Percentiles rank a stretch among this genome's conserved stretches.
Conservation (phyloP, 768 basidiomycete species). For the Pleurotus tuoliensis region DNA sequence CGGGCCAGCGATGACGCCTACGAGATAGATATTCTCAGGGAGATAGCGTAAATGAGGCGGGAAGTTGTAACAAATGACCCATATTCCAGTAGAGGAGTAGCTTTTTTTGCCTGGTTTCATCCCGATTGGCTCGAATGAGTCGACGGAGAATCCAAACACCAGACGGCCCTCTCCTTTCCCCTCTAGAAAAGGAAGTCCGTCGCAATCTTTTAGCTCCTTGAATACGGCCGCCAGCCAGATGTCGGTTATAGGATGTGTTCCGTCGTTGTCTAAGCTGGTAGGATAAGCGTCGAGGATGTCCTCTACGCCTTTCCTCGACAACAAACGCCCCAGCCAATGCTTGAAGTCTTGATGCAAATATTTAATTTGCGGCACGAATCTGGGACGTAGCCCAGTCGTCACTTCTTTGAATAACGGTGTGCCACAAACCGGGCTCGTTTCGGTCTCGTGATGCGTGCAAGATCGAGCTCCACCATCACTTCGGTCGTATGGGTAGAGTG, state of each 20-base stretch:
- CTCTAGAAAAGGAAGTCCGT: not conserved
- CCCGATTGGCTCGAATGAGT: not conserved
- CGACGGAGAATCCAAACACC: not conserved
- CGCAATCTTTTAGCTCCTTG: not conserved
- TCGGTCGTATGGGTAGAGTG: conserved; percentile 13
- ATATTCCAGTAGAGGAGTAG: not conserved
- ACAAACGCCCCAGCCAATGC: conserved; percentile 20
- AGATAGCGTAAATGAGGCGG: not conserved
- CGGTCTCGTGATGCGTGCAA: not conserved
- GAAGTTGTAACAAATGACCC: not conserved
- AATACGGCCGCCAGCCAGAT: not conserved
- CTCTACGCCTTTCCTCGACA: conserved; percentile 22
- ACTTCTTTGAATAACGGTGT: not conserved
- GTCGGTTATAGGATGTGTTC: not conserved
- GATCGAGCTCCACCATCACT: not conserved
- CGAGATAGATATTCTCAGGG: not conserved
- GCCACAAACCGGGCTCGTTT: not conserved
- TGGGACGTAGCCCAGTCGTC: not conserved
- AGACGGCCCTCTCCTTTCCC: not conserved
- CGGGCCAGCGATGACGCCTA: too few species aligned
- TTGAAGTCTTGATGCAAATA: conserved; percentile 20
- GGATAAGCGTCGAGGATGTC: conserved; percentile 17
- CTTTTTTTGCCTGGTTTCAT: not conserved
- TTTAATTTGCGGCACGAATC: conserved; percentile 7
- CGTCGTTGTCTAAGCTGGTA: not conserved